Base-by-base conservation (phyloP, 1,139 yeast genomes). In the Casaregolazyma lundiana region DNA sequence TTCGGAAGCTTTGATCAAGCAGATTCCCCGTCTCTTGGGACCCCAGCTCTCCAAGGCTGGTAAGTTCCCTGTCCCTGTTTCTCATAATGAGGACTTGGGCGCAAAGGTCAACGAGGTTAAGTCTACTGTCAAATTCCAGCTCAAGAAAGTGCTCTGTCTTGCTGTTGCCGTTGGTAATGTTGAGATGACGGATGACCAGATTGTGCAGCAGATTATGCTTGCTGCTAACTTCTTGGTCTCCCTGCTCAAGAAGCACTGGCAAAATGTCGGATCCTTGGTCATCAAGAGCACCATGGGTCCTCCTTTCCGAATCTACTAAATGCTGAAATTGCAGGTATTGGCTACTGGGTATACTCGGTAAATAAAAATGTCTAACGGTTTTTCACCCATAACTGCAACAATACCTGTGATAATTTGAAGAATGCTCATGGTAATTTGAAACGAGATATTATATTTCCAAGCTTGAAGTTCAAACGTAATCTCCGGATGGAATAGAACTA, bases 51-150 rank as follows among this genome's bases (percentile, higher is more conserved):
- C 98, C 66, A 94, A 94, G 88, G 98, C 97, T 73, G 98, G 98
- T 86, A 94, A 94, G 90, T 94, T 94, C 96, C 99, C 99, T 76
- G 90, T 98, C 74, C 98, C 99, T 77, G 97, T 94, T 67, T 92
- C 98, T 60, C 98, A 92, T 86, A 81, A 87, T 75, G 99, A 94
- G 73, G 98, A 94, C 76, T 84, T 94, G 72, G 86, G 87, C 84
- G 71, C 81, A 64, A 92, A 92, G 88, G 94, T 94, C 68, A 83
- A 79, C 67, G 99, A 94, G 71, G 98, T 92, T 68, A 90, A 86
- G 81, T 89, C 98, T 61, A 94, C 99, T 83, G 89, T 94, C 81
- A 94, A 92, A 87, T 94, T 94, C 95, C 99, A 94, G 82, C 86
- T 94, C 80, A 94, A 94, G 90, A 92, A 71, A 72, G 75, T 71